These are phyloP conservation scores for Keithomyces neogunnii DNA, from an alignment of 2,329 filamentous ascomycete genomes.

Conservation along the genomic window DNA sequence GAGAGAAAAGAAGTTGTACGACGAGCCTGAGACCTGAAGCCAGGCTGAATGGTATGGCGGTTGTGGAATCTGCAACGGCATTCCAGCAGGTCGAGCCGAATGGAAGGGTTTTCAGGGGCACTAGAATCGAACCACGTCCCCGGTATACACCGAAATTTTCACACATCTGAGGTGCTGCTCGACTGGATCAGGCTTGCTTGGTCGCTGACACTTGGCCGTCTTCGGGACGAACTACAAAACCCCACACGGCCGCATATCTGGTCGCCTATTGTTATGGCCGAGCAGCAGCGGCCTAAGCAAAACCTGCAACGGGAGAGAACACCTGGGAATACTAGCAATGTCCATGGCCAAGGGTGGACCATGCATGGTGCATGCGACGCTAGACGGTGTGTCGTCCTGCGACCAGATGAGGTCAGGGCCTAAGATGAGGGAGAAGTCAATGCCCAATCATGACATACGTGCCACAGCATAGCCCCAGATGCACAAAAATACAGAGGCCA, in stretches of 20 bases:
- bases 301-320: slow-evolving; percentile 2
- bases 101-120: slow-evolving; percentile 5
- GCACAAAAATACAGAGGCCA: background rate
- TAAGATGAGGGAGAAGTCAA: slow-evolving; percentile 3
- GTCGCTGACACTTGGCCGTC: slow-evolving; percentile 28
- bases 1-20: background rate
- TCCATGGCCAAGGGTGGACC: slow-evolving; percentile 4
- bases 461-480: slow-evolving; percentile 3
- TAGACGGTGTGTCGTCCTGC: background rate
- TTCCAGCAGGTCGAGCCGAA: background rate
- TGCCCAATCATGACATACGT: slow-evolving; percentile 11
- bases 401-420: background rate
- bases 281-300: slow-evolving; percentile 1
- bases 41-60: background rate
- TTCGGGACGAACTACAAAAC: slow-evolving; percentile 28
- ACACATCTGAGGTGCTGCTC: slow-evolving; percentile 11
- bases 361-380: slow-evolving; percentile 4
- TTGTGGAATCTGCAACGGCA: slow-evolving; percentile 8
- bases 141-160: slow-evolving; percentile 25
- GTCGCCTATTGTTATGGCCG: slow-evolving; percentile 18
- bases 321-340: slow-evolving; percentile 3
- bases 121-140: slow-evolving; percentile 22
- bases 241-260: slow-evolving; percentile 33
- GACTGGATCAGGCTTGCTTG: slow-evolving; percentile 19
- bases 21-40: background rate